A percentile compares a stretch with the other conserved stretches of the same genome.
Evolutionary conservation across 495 filamentous ascomycete species (phyloP).

Genomic region (Cladorrhinum samala): DNA sequence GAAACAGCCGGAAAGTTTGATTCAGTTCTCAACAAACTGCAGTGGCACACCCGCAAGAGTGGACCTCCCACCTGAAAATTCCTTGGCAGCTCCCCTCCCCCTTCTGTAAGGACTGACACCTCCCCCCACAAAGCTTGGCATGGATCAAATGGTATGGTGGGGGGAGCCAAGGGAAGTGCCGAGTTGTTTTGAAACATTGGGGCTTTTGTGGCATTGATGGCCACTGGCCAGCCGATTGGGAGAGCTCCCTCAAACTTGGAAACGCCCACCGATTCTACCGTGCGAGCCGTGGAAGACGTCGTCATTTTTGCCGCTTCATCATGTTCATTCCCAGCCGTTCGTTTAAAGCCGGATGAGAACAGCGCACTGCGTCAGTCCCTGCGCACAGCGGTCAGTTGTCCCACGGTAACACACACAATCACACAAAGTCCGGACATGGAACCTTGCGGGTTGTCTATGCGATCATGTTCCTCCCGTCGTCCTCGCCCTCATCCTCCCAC

Average conservation of each 20-base stretch:
- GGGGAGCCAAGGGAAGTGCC: not conserved
- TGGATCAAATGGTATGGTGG: not conserved
- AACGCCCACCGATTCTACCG: not conserved
- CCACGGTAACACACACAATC: not conserved
- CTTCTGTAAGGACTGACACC: not conserved
- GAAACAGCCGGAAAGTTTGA: too few species aligned
- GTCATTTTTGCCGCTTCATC: slow-evolving; percentile 3
- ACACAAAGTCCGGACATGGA: too few species aligned
- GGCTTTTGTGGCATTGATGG: not conserved
- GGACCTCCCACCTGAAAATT: not conserved
- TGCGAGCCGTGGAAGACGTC: not conserved
- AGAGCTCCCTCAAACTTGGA: not conserved
- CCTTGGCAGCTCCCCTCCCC: not conserved
- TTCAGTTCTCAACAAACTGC: too few species aligned
- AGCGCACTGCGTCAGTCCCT: not conserved
- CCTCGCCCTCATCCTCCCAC: too few species aligned
- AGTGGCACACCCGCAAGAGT: too few species aligned
- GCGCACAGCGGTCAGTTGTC: not conserved
- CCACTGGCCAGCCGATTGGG: not conserved
- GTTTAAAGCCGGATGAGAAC: not conserved
- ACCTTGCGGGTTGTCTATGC: too few species aligned
- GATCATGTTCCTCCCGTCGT: too few species aligned
- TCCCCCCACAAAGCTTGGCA: not conserved
- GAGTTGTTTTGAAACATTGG: not conserved
- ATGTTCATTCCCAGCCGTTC: not conserved